These are phyloP conservation scores for Claviceps africana DNA, from an alignment of 2,329 filamentous ascomycete species.

Conservation along the genomic window DNA sequence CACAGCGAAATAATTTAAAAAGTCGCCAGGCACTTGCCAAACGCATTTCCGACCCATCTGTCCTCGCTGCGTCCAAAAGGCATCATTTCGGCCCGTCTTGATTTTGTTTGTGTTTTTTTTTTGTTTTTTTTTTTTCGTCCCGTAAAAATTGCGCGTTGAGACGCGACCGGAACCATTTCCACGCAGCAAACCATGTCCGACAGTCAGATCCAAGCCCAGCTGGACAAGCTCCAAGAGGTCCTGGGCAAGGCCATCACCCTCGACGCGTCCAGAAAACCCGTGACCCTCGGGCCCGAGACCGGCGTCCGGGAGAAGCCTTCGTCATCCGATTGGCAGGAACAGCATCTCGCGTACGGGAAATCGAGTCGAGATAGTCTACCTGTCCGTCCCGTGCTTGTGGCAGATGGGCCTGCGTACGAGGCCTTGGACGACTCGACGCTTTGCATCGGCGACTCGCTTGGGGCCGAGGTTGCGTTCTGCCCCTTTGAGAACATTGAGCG, in stretches of 20 bases:
- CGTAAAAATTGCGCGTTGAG: too few relatives aligned
- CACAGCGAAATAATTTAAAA: background rate
- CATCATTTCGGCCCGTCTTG: too few relatives aligned
- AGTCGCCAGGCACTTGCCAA: background rate
- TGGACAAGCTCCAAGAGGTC: conserved; percentile 8
- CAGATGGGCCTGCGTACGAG: background rate
- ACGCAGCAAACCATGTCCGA: conserved; percentile 2
- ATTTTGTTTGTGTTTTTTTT: background rate
- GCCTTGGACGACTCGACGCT: conserved; percentile 13
- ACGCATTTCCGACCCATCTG: background rate
- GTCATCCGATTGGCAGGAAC: background rate
- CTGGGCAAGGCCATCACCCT: conserved; percentile 7
- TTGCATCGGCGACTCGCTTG: conserved; percentile 12
- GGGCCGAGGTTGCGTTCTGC: conserved; percentile 24
- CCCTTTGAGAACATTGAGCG: conserved; percentile 38
- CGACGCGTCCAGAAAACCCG: background rate
- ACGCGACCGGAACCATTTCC: background rate
- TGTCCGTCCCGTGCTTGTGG: background rate
- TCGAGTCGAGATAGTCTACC: background rate
- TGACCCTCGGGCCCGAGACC: background rate
- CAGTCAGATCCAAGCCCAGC: conserved; percentile 2
- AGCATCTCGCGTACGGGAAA: background rate
- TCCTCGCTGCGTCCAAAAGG: background rate
- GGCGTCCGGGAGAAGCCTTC: background rate
- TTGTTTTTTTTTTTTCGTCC: background rate